A percentile compares a stretch with the other conserved stretches of the same genome.
Evolutionary conservation across 179 eudicot species (phyloP).

Genomic region (Sideroxylon spinosum): DNA sequence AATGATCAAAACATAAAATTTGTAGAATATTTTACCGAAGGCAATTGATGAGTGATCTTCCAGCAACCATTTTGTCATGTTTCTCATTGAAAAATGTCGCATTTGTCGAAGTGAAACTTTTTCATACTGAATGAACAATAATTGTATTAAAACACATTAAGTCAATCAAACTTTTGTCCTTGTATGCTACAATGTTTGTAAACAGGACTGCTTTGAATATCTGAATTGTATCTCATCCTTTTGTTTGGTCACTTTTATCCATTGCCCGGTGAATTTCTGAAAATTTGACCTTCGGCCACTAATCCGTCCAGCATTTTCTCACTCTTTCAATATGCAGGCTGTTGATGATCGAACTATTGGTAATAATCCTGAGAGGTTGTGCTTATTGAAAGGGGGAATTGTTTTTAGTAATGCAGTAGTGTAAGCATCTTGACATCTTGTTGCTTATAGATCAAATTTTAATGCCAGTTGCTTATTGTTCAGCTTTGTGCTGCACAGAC

Average conservation of each 20-base stretch:
- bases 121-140: not conserved
- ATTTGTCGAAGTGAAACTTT: not conserved
- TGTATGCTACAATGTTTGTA: not conserved
- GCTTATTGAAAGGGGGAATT: constrained; percentile 87
- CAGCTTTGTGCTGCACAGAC: not conserved
- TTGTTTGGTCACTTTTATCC: not conserved
- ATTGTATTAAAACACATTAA: not conserved
- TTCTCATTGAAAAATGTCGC: not conserved
- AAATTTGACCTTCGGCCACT: not conserved
- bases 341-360: constrained; percentile 89
- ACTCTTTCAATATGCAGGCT: constrained; percentile 44
- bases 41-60: not conserved
- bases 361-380: constrained; percentile 88
- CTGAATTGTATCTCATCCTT: not conserved
- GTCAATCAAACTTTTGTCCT: not conserved
- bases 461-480: not conserved
- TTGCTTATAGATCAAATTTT: not conserved
- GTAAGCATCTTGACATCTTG: constrained; percentile 43
- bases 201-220: not conserved
- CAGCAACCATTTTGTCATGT: not conserved
- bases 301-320: not conserved
- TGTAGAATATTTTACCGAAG: not conserved
- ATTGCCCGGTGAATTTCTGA: not conserved
- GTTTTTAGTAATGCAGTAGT: constrained; percentile 79
- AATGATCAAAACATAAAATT: not conserved